A percentile compares a stretch with the other conserved stretches of the same genome.
Evolutionary conservation across 2,329 filamentous ascomycete species (phyloP).

Genomic region (Dryadomyces quercivorus): DNA sequence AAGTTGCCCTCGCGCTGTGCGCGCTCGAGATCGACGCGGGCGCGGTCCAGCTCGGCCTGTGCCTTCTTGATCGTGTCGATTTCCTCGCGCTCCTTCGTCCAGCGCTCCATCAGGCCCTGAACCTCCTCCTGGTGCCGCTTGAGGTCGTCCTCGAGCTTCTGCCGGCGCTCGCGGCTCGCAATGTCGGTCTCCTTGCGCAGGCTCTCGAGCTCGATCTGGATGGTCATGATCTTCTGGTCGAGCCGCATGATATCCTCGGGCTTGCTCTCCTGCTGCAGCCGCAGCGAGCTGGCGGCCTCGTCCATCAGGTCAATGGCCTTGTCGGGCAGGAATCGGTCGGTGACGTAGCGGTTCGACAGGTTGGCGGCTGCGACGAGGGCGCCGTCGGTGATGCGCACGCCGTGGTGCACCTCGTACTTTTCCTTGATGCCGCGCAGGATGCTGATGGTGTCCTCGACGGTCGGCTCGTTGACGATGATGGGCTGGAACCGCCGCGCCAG

Average conservation of each 20-base stretch:
- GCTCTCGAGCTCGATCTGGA: constrained; percentile 93
- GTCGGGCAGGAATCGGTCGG: constrained; percentile 88
- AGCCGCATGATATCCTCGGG: constrained; percentile 87
- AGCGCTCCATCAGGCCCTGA: constrained; percentile 62
- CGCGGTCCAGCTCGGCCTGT: constrained; percentile 79
- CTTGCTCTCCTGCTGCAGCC: constrained; percentile 92
- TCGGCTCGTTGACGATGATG: constrained; percentile 84
- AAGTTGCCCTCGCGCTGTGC: constrained; percentile 85
- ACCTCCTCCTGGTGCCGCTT: constrained; percentile 68
- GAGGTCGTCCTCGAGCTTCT: constrained; percentile 70
- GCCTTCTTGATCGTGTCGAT: constrained; percentile 78
- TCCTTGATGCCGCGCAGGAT: constrained; percentile 96
- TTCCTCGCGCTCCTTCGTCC: constrained; percentile 81
- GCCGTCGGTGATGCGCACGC: constrained; percentile 85
- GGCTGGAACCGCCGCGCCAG: constrained; percentile 88
- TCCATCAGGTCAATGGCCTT: constrained; percentile 97
- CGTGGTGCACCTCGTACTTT: constrained; percentile 93
- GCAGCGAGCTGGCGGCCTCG: constrained; percentile 80
- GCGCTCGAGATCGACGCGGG: constrained; percentile 72
- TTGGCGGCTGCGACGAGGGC: constrained; percentile 85
- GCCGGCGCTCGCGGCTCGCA: constrained; percentile 73
- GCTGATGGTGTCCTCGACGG: constrained; percentile 84
- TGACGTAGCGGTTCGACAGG: constrained; percentile 92
- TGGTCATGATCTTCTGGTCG: constrained; percentile 91
- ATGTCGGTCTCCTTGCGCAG: constrained; percentile 88